These are phyloP conservation scores for Nitzschia sp. DNA, from an alignment of 108 stramenopile species.

Conservation along the genomic window DNA sequence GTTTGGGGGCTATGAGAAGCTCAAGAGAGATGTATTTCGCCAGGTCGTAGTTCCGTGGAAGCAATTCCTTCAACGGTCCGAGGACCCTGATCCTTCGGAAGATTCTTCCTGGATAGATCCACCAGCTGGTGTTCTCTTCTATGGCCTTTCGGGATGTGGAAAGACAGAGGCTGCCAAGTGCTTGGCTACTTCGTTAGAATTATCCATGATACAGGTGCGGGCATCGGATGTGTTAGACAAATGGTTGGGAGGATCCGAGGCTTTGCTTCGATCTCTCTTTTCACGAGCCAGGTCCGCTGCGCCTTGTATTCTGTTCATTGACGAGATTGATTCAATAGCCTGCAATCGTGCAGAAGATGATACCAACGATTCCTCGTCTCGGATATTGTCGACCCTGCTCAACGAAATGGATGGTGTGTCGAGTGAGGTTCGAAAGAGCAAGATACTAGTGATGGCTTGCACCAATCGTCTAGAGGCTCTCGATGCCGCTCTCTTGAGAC, in stretches of 20 bases:
- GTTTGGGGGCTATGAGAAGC: constrained; percentile 63
- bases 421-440: constrained; percentile 47
- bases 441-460: constrained; percentile 92
- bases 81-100: neutral
- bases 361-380: constrained; percentile 36
- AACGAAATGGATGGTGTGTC: constrained; percentile 99
- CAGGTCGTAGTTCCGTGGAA: constrained; percentile 80
- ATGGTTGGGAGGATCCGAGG: constrained; percentile 97
- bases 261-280: constrained; percentile 87
- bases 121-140: constrained; percentile 80
- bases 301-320: constrained; percentile 95
- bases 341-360: constrained; percentile 82
- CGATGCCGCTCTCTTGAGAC: constrained; percentile 94
- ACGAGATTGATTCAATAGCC: constrained; percentile 97
- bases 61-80: constrained; percentile 26
- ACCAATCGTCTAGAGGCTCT: constrained; percentile 93
- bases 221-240: constrained; percentile 93
- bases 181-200: constrained; percentile 68
- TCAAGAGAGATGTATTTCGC: constrained; percentile 66
- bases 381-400: constrained; percentile 92
- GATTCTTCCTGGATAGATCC: constrained; percentile 46
- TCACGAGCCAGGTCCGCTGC: constrained; percentile 76
- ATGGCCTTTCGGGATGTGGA: constrained; percentile 76
- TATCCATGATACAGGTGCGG: constrained; percentile 61
- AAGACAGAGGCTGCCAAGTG: constrained; percentile 74